These are phyloP conservation scores for Tympanopsis confertula DNA, from an alignment of 2,329 filamentous ascomycete genomes.

Conservation along the genomic window DNA sequence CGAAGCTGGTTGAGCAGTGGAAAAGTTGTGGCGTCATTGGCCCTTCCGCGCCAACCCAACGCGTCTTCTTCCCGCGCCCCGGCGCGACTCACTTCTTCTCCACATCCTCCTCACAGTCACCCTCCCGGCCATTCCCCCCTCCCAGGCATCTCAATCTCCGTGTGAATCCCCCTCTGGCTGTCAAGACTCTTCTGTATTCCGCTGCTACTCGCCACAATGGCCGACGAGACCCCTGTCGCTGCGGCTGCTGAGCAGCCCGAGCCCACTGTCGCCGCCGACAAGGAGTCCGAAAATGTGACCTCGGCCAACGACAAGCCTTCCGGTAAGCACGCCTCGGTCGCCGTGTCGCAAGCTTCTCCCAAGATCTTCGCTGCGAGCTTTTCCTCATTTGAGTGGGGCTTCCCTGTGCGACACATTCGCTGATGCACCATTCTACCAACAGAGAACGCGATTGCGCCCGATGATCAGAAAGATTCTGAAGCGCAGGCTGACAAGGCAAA, in stretches of 20 bases:
- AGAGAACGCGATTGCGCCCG: background rate
- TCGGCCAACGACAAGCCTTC: background rate
- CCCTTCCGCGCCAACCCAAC: background rate
- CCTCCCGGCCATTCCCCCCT: too few species aligned
- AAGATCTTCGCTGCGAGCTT: too few species aligned
- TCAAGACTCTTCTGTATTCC: too few species aligned
- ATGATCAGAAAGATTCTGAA: background rate
- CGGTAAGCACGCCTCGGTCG: background rate
- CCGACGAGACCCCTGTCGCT: background rate
- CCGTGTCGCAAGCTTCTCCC: too few species aligned
- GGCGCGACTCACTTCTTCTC: background rate
- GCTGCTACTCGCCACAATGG: too few species aligned
- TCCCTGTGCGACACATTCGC: too few species aligned
- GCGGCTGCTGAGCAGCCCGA: background rate
- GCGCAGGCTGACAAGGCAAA: background rate
- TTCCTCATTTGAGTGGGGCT: too few species aligned
- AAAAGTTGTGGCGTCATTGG: conserved; percentile 1
- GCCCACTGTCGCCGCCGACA: background rate
- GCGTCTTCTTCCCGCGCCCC: background rate
- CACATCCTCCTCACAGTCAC: background rate
- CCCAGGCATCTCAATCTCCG: too few species aligned
- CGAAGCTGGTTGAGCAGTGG: too few species aligned
- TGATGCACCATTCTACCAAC: too few species aligned
- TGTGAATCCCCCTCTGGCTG: too few species aligned
- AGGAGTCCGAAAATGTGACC: background rate